Evolutionary conservation across 257 asterid species (phyloP).

Genomic region (Voacanga thouarsii): DNA sequence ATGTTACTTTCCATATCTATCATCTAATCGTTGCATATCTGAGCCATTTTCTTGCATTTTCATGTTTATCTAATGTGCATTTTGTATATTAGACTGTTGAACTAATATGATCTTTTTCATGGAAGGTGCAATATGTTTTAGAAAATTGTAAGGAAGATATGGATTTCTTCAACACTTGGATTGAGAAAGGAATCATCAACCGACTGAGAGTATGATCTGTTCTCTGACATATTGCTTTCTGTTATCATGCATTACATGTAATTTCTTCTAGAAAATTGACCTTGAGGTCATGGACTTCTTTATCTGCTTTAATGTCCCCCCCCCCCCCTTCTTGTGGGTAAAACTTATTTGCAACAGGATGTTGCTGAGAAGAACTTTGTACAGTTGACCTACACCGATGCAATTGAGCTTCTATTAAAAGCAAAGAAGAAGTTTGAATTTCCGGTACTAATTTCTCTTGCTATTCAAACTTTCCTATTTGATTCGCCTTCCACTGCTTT

Average conservation of each 20-base stretch:
- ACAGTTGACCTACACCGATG: conserved; percentile 88
- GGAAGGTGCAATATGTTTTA: conserved; percentile 73
- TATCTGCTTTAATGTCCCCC: conserved; percentile 24
- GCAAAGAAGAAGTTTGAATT: conserved; percentile 78
- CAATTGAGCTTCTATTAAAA: conserved; percentile 65
- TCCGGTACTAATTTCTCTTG: conserved; percentile 47
- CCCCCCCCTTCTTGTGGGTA: conserved; percentile 18
- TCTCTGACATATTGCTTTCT: conserved; percentile 4
- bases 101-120: conserved; percentile 21
- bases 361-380: conserved; percentile 79
- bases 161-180: conserved; percentile 94
- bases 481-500: conserved; percentile 3
- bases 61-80: conserved; percentile 16
- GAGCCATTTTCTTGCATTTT: conserved; percentile 1
- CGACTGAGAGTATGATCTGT: conserved; percentile 63
- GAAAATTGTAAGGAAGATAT: conserved; percentile 98
- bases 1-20: conserved; percentile 69
- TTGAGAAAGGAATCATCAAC: conserved; percentile 87
- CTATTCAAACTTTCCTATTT: conserved; percentile 1
- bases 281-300: background rate
- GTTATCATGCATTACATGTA: background rate
- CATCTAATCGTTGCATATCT: conserved; percentile 8
- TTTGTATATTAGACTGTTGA: conserved; percentile 22
- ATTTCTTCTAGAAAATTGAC: conserved; percentile 1
- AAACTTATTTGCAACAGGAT: conserved; percentile 49